Evolutionary conservation across 805 yeast genomes (phyloP).

Genomic region (Peterozyma xylosa): DNA sequence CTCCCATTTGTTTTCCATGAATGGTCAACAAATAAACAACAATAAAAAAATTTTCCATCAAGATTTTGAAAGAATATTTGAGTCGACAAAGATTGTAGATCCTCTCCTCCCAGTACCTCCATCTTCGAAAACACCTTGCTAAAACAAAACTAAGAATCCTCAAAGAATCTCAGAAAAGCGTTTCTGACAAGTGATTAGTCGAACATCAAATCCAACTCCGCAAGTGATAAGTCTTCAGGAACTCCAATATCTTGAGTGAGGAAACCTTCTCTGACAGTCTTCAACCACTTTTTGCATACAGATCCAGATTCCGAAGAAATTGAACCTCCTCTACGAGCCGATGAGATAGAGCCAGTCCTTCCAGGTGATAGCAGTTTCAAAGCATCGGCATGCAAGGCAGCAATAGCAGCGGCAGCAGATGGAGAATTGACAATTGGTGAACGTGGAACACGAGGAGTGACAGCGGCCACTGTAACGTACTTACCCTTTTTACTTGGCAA

Average conservation of each 20-base stretch:
- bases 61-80: too few species aligned
- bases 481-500: slow-evolving; percentile 42
- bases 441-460: slow-evolving; percentile 74
- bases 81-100: too few species aligned
- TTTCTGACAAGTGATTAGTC: slow-evolving; percentile 3
- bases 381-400: slow-evolving; percentile 66
- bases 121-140: too few species aligned
- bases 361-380: slow-evolving; percentile 38
- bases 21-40: too few species aligned
- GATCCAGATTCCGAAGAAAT: slow-evolving; percentile 8
- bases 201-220: slow-evolving; percentile 54
- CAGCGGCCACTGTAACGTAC: slow-evolving; percentile 69
- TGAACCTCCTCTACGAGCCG: slow-evolving; percentile 3
- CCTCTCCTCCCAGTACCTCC: too few species aligned
- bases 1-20: too few species aligned
- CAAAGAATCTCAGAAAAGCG: too few species aligned
- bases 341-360: slow-evolving; percentile 16
- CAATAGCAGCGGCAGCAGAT: slow-evolving; percentile 66
- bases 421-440: slow-evolving; percentile 49
- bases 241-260: slow-evolving; percentile 69
- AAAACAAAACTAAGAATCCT: too few species aligned
- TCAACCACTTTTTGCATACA: slow-evolving; percentile 57
- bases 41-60: too few species aligned
- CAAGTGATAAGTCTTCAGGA: slow-evolving; percentile 72
- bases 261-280: slow-evolving; percentile 70